A percentile compares a stretch with the other conserved stretches of the same genome.
These are phyloP conservation scores for Pterocarpus santalinus DNA, from an alignment of 306 rosid genomes.

Conservation along the genomic window DNA sequence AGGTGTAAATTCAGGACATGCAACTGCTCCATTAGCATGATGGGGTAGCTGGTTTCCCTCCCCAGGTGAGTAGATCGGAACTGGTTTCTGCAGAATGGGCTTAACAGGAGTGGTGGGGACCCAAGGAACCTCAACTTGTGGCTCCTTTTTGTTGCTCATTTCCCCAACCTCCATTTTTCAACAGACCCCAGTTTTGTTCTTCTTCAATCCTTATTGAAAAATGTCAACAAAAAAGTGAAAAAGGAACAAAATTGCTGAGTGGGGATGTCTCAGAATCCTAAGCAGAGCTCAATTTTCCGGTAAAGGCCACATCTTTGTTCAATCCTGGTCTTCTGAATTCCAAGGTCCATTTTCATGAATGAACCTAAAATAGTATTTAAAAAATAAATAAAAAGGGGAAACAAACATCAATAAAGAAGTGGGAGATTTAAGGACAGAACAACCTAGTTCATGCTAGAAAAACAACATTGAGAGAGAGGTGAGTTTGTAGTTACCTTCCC, in stretches of 20 bases:
- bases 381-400: neutral
- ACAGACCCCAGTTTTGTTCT: neutral
- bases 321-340: neutral
- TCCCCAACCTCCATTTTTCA: slow-evolving; percentile 48
- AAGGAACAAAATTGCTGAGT: neutral
- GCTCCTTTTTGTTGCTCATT: slow-evolving; percentile 15
- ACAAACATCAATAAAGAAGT: neutral
- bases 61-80: slow-evolving; percentile 53
- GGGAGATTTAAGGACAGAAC: slow-evolving; percentile 39
- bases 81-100: slow-evolving; percentile 42
- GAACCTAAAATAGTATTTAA: slow-evolving; percentile 27
- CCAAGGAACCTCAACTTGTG: slow-evolving; percentile 43
- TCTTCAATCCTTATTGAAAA: slow-evolving; percentile 26
- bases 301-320: slow-evolving; percentile 34
- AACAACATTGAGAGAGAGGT: slow-evolving; percentile 26
- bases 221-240: neutral
- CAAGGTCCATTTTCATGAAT: slow-evolving; percentile 28
- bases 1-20: slow-evolving; percentile 50
- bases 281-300: slow-evolving; percentile 36
- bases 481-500: slow-evolving; percentile 41
- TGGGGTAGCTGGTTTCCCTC: slow-evolving; percentile 29
- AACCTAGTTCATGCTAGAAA: slow-evolving; percentile 31
- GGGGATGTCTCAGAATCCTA: slow-evolving; percentile 8
- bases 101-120: slow-evolving; percentile 50
- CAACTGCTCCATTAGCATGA: slow-evolving; percentile 45